Percentiles rank a stretch among this genome's conserved stretches.
Evolutionary conservation across 1,284 basidiomycete genomes (phyloP).

Genomic region (Ustilago crameri): DNA sequence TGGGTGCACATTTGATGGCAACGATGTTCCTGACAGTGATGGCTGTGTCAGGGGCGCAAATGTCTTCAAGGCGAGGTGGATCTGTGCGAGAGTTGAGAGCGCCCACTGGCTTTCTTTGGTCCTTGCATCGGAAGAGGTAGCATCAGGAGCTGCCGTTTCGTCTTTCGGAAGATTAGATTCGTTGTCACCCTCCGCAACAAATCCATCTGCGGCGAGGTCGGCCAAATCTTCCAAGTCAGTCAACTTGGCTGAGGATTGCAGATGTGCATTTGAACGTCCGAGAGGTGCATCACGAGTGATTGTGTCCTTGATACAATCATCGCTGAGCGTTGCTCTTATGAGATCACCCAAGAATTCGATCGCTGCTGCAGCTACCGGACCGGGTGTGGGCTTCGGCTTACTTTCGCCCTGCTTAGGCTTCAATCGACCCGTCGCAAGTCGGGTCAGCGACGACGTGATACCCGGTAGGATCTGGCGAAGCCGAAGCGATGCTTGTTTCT

Average conservation of each 20-base stretch:
- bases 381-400: constrained; percentile 16
- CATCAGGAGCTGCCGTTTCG: not conserved
- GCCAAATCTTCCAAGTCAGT: constrained; percentile 24
- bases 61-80: constrained; percentile 32
- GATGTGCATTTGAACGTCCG: not conserved
- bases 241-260: not conserved
- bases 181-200: not conserved
- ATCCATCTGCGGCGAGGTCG: not conserved
- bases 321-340: constrained; percentile 17
- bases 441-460: constrained; percentile 38
- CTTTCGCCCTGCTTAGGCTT: constrained; percentile 11
- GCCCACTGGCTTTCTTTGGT: constrained; percentile 26
- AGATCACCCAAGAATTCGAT: constrained; percentile 25
- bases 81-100: constrained; percentile 35
- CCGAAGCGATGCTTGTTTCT: constrained; percentile 5
- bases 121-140: not conserved
- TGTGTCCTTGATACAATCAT: constrained; percentile 4
- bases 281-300: not conserved
- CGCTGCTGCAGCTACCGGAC: constrained; percentile 15
- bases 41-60: constrained; percentile 35
- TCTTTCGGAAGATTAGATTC: not conserved
- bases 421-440: constrained; percentile 26
- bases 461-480: constrained; percentile 36
- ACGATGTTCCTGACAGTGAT: constrained; percentile 22
- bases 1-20: constrained; percentile 13